These are phyloP conservation scores for Clathrospora elynae DNA, from an alignment of 2,329 filamentous ascomycete genomes.

Conservation along the genomic window DNA sequence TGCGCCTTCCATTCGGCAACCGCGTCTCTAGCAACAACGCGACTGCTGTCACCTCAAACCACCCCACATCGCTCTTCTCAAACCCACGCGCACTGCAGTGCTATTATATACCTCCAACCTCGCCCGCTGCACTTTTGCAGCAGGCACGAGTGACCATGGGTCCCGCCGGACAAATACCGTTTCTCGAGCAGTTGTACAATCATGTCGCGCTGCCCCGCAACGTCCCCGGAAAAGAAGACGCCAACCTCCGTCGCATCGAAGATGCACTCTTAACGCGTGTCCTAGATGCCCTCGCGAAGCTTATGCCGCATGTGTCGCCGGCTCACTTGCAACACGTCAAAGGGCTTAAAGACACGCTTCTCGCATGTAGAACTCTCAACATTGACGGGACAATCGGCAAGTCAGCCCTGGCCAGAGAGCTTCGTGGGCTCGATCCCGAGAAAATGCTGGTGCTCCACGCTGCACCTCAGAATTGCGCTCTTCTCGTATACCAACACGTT, in stretches of 20 bases:
- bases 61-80: background rate
- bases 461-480: slow-evolving; percentile 56
- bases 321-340: slow-evolving; percentile 20
- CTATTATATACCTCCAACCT: background rate
- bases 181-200: slow-evolving; percentile 39
- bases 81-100: background rate
- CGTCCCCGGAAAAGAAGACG: slow-evolving; percentile 46
- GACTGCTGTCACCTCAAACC: background rate
- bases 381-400: slow-evolving; percentile 32
- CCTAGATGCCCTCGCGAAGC: slow-evolving; percentile 24
- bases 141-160: slow-evolving; percentile 23
- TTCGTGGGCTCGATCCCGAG: slow-evolving; percentile 16
- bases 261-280: slow-evolving; percentile 39
- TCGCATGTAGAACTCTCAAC: slow-evolving; percentile 28
- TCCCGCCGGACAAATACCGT: slow-evolving; percentile 8
- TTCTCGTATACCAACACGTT: slow-evolving; percentile 49
- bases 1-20: too few species aligned
- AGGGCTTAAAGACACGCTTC: slow-evolving; percentile 21
- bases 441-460: slow-evolving; percentile 53
- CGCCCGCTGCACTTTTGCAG: slow-evolving; percentile 9
- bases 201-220: slow-evolving; percentile 49
- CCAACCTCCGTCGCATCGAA: slow-evolving; percentile 33
- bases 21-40: slow-evolving; percentile 1
- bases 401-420: slow-evolving; percentile 23
- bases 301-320: slow-evolving; percentile 18